Evolutionary conservation across 2,329 filamentous ascomycete species (phyloP), one percentile per base, ranked within the genome.

Genomic region (Scedosporium apiospermum): DNA sequence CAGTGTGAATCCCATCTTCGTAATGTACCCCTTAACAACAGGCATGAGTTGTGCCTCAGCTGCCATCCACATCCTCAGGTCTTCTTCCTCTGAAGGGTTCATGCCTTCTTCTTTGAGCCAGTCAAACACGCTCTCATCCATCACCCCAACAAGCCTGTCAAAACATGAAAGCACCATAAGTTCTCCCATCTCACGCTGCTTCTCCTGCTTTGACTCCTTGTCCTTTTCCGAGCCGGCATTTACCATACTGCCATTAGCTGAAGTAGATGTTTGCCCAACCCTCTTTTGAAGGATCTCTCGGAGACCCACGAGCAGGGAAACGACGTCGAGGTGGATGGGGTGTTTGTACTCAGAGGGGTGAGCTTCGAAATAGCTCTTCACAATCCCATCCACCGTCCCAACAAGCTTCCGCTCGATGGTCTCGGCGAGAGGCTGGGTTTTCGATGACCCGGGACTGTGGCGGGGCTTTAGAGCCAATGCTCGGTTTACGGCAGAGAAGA

Each of bases 401-500:
- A 62, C 60, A 7, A 62, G 51, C 38, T 27, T 57, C 21, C 53
- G n/a, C 16, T 62, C 53, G 4, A 62, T 6, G 6, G 34, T 53
- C 16, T 57, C 60, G 12, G 34, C 46, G 7, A 60, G 42, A 5
- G 58, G 3, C 23, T 30, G 23, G 4, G 21, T 30, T 27, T 60
- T 60, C 16, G 34, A 26, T 23, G 26, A 38, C 4, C 18, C 6
- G 75, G 73, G 51, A 74, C 72, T 26, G 26, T 41, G 18, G 3
- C 49, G 30, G 26, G 73, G 74, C 64, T 80, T 77, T 57, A 83
- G 74, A 0, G 79, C 79, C 9, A 82, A 70, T 55, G 76, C 79
- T 27, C 80, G 79, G 65, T 82, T 82, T 65, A 83, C 72, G 12
- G 80, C 80, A 6, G 79, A 81, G 75, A 82, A 80, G 64, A 81